phyloP scores from a whole-genome alignment of 352 stramenopile species.

The Discostella stelligera region DNA sequence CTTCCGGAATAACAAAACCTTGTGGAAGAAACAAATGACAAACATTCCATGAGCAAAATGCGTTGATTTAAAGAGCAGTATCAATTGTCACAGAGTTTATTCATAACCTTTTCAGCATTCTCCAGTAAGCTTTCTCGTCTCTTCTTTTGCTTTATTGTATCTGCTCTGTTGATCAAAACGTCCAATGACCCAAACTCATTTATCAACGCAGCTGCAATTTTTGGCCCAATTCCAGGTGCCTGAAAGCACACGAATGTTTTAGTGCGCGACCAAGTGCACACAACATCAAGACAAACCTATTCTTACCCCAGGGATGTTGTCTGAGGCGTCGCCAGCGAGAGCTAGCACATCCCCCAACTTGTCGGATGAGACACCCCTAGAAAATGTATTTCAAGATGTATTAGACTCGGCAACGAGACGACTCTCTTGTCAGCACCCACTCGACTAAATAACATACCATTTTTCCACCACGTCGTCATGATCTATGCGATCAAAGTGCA shows the following conservation, averaged over 20 bases:
- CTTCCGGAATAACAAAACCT: constrained; percentile 57
- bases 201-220: constrained; percentile 78
- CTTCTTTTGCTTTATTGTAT: constrained; percentile 66
- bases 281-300: neutral
- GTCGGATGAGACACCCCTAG: constrained; percentile 57
- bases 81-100: neutral
- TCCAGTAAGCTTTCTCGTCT: constrained; percentile 62
- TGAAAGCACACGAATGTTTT: neutral
- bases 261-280: neutral
- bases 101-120: constrained; percentile 49
- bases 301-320: constrained; percentile 82
- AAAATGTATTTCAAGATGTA: neutral
- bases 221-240: constrained; percentile 78
- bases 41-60: constrained; percentile 21
- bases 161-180: constrained; percentile 58
- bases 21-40: constrained; percentile 9
- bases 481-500: constrained; percentile 57
- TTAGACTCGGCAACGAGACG: neutral
- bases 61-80: neutral
- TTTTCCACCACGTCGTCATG: constrained; percentile 71
- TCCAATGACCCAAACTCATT: constrained; percentile 75
- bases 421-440: neutral
- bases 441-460: constrained; percentile 38
- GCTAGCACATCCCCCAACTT: constrained; percentile 81
- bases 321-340: constrained; percentile 79